These are phyloP conservation scores for Talaromyces rugulosus DNA, from an alignment of 2,329 filamentous ascomycete species.

Conservation along the genomic window DNA sequence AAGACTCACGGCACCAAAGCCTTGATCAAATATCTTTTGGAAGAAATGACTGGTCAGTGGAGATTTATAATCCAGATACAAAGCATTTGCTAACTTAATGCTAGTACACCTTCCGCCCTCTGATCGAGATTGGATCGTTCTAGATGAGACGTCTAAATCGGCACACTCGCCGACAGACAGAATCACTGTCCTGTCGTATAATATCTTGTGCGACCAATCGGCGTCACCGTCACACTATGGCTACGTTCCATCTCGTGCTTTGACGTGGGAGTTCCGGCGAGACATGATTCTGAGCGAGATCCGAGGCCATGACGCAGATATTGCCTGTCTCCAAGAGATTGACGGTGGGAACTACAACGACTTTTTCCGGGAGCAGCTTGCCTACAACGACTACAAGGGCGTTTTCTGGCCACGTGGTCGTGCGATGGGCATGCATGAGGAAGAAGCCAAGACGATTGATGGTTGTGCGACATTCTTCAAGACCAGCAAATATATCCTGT, in stretches of 20 bases:
- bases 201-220: conserved; percentile 91
- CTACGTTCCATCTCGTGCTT: conserved; percentile 76
- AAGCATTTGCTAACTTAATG: conserved; percentile 9
- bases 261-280: conserved; percentile 83
- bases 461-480: conserved; percentile 98
- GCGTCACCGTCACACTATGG: conserved; percentile 82
- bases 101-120: conserved; percentile 72
- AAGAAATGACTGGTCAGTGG: conserved; percentile 74
- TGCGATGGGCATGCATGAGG: conserved; percentile 86
- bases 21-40: conserved; percentile 75
- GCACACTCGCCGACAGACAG: conserved; percentile 57
- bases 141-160: conserved; percentile 52
- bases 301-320: conserved; percentile 72
- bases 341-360: conserved; percentile 89
- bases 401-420: conserved; percentile 88
- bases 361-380: conserved; percentile 81
- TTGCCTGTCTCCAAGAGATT: conserved; percentile 90
- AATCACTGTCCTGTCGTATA: conserved; percentile 87
- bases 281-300: conserved; percentile 81
- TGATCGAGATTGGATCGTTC: conserved; percentile 72
- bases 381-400: conserved; percentile 85
- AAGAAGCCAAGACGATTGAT: conserved; percentile 84
- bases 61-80: conserved; percentile 12
- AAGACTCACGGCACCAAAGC: conserved; percentile 83
- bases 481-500: conserved; percentile 83